These are phyloP conservation scores for Xylariaceae sp. DNA, from an alignment of 2,329 filamentous ascomycete genomes.

Conservation along the genomic window DNA sequence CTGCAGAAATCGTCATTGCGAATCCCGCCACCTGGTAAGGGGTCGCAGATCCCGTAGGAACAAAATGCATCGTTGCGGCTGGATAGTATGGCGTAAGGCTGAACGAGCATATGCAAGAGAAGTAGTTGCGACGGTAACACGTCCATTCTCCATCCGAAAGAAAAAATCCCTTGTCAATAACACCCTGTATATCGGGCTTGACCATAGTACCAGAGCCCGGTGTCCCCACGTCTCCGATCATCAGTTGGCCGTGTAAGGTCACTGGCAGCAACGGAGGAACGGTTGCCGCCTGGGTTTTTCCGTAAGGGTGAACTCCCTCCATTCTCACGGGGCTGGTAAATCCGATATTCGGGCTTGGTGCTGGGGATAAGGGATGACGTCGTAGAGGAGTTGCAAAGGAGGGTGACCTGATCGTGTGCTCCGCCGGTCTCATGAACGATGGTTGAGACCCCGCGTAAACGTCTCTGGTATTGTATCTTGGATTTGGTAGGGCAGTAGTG, in stretches of 20 bases:
- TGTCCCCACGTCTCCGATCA: constrained; percentile 49
- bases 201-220: constrained; percentile 41
- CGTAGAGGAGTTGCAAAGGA: constrained; percentile 45
- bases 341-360: constrained; percentile 45
- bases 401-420: constrained; percentile 49
- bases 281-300: constrained; percentile 37
- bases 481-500: constrained; percentile 49
- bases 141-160: constrained; percentile 79
- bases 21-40: constrained; percentile 68
- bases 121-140: constrained; percentile 89
- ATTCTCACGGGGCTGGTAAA: constrained; percentile 47
- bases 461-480: constrained; percentile 49
- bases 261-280: constrained; percentile 52
- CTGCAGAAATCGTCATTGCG: constrained; percentile 79
- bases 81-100: constrained; percentile 57
- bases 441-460: constrained; percentile 51
- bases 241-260: constrained; percentile 55
- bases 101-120: constrained; percentile 79
- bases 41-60: constrained; percentile 46
- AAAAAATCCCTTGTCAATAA: constrained; percentile 89
- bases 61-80: constrained; percentile 48
- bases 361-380: constrained; percentile 51
- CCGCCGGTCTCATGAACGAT: constrained; percentile 43
- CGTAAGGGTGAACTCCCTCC: constrained; percentile 41
- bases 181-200: constrained; percentile 70